Percentiles rank a stretch among this genome's conserved stretches.
These are phyloP conservation scores for Zygoascus meyerae DNA, from an alignment of 1,139 yeast species.

Conservation along the genomic window DNA sequence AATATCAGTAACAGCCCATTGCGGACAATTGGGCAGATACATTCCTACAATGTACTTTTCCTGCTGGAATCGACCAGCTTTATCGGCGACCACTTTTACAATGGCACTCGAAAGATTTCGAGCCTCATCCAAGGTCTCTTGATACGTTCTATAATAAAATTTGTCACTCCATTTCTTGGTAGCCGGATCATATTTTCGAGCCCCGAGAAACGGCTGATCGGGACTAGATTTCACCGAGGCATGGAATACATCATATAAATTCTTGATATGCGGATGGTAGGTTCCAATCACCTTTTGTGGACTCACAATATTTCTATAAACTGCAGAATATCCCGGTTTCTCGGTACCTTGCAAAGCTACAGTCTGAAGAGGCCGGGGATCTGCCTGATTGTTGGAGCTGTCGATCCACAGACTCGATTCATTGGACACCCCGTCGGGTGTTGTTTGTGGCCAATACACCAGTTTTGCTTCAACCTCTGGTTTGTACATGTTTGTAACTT, in stretches of 20 bases:
- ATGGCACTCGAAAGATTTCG: slow-evolving; percentile 60
- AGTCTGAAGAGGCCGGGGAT: slow-evolving; percentile 30
- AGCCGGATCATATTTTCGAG: slow-evolving; percentile 41
- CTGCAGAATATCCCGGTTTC: slow-evolving; percentile 46
- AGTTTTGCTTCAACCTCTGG: slow-evolving; percentile 10
- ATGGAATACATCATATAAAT: slow-evolving; percentile 47
- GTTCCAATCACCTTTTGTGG: slow-evolving; percentile 40
- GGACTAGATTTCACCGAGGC: slow-evolving; percentile 38
- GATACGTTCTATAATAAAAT: slow-evolving; percentile 48
- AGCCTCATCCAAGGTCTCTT: slow-evolving; percentile 40
- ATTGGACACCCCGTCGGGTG: slow-evolving; percentile 10
- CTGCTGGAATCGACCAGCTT: slow-evolving; percentile 20
- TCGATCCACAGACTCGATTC: slow-evolving; percentile 4
- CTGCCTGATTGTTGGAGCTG: slow-evolving; percentile 2
- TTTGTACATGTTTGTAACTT: not conserved
- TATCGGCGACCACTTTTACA: slow-evolving; percentile 37
- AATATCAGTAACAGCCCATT: slow-evolving; percentile 58
- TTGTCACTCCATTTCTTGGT: slow-evolving; percentile 38
- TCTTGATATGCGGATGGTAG: slow-evolving; percentile 46
- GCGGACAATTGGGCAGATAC: slow-evolving; percentile 50
- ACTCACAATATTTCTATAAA: slow-evolving; percentile 46
- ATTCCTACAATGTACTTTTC: slow-evolving; percentile 48
- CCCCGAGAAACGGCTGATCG: slow-evolving; percentile 47
- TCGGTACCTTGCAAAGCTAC: slow-evolving; percentile 44
- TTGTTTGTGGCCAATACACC: slow-evolving; percentile 6